Percentiles rank a stretch among this genome's conserved stretches.
phyloP scores from a whole-genome alignment of 768 basidiomycete species.

The Flagelloscypha sp. region DNA sequence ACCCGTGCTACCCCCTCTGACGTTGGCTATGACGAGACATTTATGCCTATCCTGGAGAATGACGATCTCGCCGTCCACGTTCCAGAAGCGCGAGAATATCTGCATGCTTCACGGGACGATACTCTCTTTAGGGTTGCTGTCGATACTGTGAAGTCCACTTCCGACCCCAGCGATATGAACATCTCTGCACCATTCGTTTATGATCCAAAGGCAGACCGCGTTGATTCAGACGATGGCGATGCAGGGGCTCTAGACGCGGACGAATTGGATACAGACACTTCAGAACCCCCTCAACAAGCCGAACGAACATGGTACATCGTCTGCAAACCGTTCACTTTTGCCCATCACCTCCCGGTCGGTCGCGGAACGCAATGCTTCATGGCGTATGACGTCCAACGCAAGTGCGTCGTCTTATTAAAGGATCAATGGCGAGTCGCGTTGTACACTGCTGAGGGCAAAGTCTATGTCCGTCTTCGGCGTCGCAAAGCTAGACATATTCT shows the following conservation, averaged over 20 bases:
- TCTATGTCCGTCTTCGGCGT: constrained; percentile 6
- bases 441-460: constrained; percentile 10
- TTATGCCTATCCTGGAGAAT: background rate
- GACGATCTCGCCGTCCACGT: no score
- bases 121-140: no score
- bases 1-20: constrained; percentile 6
- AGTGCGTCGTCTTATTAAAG: constrained; percentile 9
- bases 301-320: constrained; percentile 3
- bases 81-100: no score
- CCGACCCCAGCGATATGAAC: no score
- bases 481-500: background rate
- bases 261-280: constrained; percentile 1
- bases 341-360: constrained; percentile 10
- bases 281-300: constrained; percentile 7
- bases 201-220: no score
- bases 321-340: constrained; percentile 6
- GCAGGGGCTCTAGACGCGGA: no score
- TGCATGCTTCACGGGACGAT: no score
- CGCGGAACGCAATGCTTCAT: constrained; percentile 12
- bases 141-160: no score
- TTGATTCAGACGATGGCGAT: no score
- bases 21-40: constrained; percentile 11
- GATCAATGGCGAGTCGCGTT: constrained; percentile 10
- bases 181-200: no score
- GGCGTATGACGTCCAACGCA: constrained; percentile 5